A percentile compares a stretch with the other conserved stretches of the same genome.
These are phyloP conservation scores for Chytriomyces confervae DNA, from an alignment of 192 early-diverging fungal species.

Conservation along the genomic window DNA sequence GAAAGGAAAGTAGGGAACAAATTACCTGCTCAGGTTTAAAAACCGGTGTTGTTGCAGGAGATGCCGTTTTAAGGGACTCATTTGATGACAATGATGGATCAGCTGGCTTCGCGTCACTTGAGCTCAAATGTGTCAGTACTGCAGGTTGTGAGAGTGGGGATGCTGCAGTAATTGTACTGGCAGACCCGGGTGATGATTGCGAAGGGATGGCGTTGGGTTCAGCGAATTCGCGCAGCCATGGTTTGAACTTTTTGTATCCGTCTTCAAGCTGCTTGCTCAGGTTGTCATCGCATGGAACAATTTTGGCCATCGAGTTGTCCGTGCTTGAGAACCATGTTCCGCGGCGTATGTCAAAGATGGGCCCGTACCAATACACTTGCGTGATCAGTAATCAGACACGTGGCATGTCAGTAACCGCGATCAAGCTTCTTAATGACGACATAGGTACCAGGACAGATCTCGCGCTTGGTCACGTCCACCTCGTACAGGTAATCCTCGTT, in stretches of 20 bases:
- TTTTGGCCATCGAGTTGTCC: constrained; percentile 60
- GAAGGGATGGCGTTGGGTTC: not conserved
- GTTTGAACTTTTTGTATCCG: constrained; percentile 75
- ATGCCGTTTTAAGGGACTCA: not conserved
- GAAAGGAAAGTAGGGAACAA: not conserved
- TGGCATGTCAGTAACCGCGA: too few species aligned
- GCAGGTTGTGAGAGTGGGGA: constrained; percentile 23
- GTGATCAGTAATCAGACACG: not conserved
- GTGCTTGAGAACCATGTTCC: constrained; percentile 82
- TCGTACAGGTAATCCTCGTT: constrained; percentile 84
- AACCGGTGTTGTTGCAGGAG: not conserved
- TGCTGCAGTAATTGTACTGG: constrained; percentile 12
- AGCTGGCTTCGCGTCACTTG: not conserved
- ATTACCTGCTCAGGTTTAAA: constrained; percentile 36
- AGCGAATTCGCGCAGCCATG: constrained; percentile 49
- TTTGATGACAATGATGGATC: not conserved
- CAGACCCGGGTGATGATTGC: not conserved
- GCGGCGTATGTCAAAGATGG: constrained; percentile 78
- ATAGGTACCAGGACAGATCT: constrained; percentile 61
- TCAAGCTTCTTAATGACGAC: not conserved
- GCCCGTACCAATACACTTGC: constrained; percentile 82
- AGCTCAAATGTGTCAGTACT: not conserved
- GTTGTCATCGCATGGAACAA: constrained; percentile 83
- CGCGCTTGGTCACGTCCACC: constrained; percentile 72
- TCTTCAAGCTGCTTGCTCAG: constrained; percentile 79